A percentile compares a stretch with the other conserved stretches of the same genome.
Evolutionary conservation across 352 stramenopile species (phyloP).

Genomic region (Phytopythium delawarense): DNA sequence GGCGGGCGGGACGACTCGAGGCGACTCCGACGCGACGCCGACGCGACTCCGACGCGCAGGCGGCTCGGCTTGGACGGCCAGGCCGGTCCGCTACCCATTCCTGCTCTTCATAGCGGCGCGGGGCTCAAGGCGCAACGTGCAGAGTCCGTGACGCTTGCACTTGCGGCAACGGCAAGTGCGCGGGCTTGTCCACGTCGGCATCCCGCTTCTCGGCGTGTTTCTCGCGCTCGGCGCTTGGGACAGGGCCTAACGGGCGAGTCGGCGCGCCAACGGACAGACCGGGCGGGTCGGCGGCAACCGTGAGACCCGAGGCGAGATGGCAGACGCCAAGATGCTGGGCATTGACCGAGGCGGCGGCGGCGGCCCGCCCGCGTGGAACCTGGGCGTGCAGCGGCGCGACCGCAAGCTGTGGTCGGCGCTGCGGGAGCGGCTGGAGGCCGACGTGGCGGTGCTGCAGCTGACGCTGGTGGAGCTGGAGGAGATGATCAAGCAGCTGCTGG

Average conservation of each 20-base stretch:
- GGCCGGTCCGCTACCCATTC: too few species aligned
- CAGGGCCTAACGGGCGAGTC: background rate
- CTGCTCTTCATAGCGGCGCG: too few species aligned
- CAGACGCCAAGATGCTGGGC: background rate
- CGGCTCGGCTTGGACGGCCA: too few species aligned
- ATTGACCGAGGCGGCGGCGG: background rate
- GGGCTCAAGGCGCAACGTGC: too few species aligned
- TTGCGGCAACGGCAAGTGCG: too few species aligned
- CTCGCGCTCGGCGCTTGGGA: too few species aligned
- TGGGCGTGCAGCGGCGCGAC: constrained; percentile 58
- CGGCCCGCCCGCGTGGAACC: constrained; percentile 34
- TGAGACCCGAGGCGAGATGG: background rate
- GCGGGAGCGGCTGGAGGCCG: constrained; percentile 51
- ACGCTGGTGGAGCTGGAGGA: constrained; percentile 78
- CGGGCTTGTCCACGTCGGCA: too few species aligned
- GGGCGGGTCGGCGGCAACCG: background rate
- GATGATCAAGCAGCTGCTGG: constrained; percentile 68
- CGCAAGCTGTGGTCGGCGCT: constrained; percentile 59
- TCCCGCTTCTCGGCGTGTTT: too few species aligned
- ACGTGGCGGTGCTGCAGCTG: constrained; percentile 47
- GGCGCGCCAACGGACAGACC: background rate
- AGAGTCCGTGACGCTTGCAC: too few species aligned
- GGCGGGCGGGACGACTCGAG: background rate
- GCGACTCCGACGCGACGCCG: too few species aligned
- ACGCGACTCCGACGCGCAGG: too few species aligned